These are phyloP conservation scores for Monosporascus sp. DNA, from an alignment of 2,329 filamentous ascomycete species.

Conservation along the genomic window DNA sequence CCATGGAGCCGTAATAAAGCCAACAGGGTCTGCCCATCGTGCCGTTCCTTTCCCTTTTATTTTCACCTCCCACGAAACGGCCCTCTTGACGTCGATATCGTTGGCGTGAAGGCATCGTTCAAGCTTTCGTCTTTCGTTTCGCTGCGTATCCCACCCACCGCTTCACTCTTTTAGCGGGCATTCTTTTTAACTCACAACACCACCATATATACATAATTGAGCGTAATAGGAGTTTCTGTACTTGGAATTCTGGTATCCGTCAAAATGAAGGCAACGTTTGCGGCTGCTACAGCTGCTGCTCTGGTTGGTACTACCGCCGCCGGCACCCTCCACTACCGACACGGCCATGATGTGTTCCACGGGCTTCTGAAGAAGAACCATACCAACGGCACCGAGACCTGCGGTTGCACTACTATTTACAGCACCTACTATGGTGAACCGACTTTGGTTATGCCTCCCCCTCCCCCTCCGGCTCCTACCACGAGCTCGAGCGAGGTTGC, in stretches of 20 bases:
- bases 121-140: constrained; percentile 48
- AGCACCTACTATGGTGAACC: constrained; percentile 63
- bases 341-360: constrained; percentile 52
- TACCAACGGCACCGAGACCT: constrained; percentile 39
- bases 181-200: constrained; percentile 47
- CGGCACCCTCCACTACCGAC: constrained; percentile 53
- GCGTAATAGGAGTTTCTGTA: constrained; percentile 17
- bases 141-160: constrained; percentile 47
- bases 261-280: constrained; percentile 70
- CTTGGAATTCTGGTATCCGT: constrained; percentile 24
- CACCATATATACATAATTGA: constrained; percentile 18
- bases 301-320: constrained; percentile 52
- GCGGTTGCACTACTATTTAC: constrained; percentile 70
- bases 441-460: constrained; percentile 36
- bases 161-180: constrained; percentile 89
- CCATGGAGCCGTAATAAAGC: constrained; percentile 34
- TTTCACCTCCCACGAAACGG: constrained; percentile 36
- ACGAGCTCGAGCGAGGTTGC: constrained; percentile 14
- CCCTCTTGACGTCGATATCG: constrained; percentile 46
- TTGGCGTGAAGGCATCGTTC: constrained; percentile 41
- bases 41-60: constrained; percentile 30
- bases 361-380: constrained; percentile 42
- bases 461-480: constrained; percentile 21
- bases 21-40: constrained; percentile 30
- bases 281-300: constrained; percentile 60